These are phyloP conservation scores for Ceratocystis diversiconidia DNA, from an alignment of 2,329 filamentous ascomycete species.

Conservation along the genomic window DNA sequence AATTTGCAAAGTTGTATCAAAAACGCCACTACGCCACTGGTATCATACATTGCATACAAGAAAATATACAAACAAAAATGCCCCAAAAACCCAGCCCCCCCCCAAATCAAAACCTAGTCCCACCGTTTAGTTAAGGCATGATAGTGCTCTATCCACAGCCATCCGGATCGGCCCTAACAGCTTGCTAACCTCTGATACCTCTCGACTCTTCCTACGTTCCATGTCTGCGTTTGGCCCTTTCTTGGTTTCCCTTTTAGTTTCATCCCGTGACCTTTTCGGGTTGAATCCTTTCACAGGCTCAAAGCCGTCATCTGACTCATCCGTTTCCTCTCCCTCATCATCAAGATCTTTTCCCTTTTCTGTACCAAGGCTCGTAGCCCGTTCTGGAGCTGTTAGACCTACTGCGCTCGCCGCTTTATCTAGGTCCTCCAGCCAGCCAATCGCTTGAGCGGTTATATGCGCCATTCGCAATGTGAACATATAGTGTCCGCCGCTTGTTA, in stretches of 20 bases:
- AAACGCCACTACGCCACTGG: too few relatives aligned
- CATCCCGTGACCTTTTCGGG: background rate
- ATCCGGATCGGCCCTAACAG: background rate
- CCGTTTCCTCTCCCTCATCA: background rate
- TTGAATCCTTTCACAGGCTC: conserved; percentile 15
- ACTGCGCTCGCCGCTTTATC: too few relatives aligned
- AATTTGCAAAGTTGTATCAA: too few relatives aligned
- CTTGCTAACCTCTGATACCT: background rate
- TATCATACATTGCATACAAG: too few relatives aligned
- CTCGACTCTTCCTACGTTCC: too few relatives aligned
- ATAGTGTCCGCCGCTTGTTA: background rate
- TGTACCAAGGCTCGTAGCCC: background rate
- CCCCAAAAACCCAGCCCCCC: background rate
- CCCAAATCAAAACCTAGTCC: too few relatives aligned
- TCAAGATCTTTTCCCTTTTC: background rate
- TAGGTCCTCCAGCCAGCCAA: too few relatives aligned
- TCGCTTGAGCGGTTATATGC: too few relatives aligned
- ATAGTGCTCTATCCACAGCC: background rate
- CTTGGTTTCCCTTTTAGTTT: too few relatives aligned
- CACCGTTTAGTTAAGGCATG: too few relatives aligned
- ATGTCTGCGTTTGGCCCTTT: too few relatives aligned
- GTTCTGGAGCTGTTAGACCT: too few relatives aligned
- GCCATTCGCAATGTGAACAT: background rate
- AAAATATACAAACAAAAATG: background rate
- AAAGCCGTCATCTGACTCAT: conserved; percentile 14